Percentiles rank a stretch among this genome's conserved stretches.
These are phyloP conservation scores for Baorangia bicolor DNA, from an alignment of 768 basidiomycete genomes.

Conservation along the genomic window DNA sequence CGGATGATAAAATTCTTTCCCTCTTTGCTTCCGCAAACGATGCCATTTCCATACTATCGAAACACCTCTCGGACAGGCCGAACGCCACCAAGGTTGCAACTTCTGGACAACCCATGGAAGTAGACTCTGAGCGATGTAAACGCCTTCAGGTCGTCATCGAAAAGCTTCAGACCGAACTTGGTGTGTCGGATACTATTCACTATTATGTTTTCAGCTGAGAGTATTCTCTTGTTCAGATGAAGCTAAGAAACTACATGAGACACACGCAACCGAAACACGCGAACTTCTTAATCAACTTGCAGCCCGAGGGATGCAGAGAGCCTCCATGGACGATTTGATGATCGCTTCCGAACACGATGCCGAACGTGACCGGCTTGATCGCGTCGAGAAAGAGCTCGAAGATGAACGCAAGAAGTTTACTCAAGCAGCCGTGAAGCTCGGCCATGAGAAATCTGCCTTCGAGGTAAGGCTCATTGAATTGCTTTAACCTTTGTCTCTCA, in stretches of 20 bases:
- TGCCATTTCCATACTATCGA: constrained; percentile 31
- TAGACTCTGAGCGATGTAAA: constrained; percentile 44
- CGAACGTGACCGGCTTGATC: constrained; percentile 53
- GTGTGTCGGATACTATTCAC: constrained; percentile 36
- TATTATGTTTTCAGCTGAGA: constrained; percentile 10
- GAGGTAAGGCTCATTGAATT: constrained; percentile 49
- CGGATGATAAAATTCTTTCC: constrained; percentile 46
- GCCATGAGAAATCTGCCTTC: constrained; percentile 60
- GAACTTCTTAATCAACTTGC: constrained; percentile 57
- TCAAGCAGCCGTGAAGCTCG: constrained; percentile 60
- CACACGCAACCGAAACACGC: constrained; percentile 45
- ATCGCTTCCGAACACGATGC: constrained; percentile 51
- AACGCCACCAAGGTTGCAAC: constrained; percentile 8
- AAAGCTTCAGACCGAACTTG: constrained; percentile 55
- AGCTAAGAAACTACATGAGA: constrained; percentile 45
- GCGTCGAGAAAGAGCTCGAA: constrained; percentile 56
- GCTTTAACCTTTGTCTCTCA: constrained; percentile 1
- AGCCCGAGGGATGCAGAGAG: constrained; percentile 35
- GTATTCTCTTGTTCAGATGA: constrained; percentile 35
- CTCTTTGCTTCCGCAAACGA: constrained; percentile 45
- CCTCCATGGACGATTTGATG: constrained; percentile 47
- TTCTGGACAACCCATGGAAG: constrained; percentile 18
- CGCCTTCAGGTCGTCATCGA: constrained; percentile 51
- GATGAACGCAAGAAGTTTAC: constrained; percentile 64
- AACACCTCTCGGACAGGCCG: constrained; percentile 21